Base-by-base conservation (phyloP, 371 early-diverging fungal genomes). In the Dinochytrium kinnereticum region DNA sequence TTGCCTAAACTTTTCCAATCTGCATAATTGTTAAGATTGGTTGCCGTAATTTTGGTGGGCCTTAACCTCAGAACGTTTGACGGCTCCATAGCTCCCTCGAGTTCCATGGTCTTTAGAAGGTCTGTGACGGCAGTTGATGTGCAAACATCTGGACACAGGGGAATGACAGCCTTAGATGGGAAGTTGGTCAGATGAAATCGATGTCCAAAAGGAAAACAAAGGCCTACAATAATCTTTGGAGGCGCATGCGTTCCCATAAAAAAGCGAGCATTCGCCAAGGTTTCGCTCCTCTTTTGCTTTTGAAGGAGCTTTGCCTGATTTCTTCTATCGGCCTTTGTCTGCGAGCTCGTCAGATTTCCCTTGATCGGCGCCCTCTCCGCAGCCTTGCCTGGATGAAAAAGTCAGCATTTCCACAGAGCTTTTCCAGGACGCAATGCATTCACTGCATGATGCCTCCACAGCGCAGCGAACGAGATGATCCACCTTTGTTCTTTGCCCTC, bases 211-310 rank as follows among this genome's bases (percentile, higher is more conserved):
- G n/a, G n/a, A 24, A 1, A 1, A 50, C 66, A 15, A 0, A 69
- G 34, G 82, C n/a, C n/a, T 77, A 86, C 87, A 7, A 96, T 91
- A 59, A 95, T 90, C 83, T 96, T 96, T 74, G 96, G 95, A 1
- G 92, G 90, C 26, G 93, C 94, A 76, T 89, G 79, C 64, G 91
- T 84, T 17, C 97, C 97, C 44, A 85, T 88, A 82, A 94, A 98
- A 26, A 96, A 81, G 44, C 96, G 89, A 51, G 90, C 90, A 59
- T 85, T 84, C 53, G 84, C 82, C 34, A 87, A 81, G 21, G 93
- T 68, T 40, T 92, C 92, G 50, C 87, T 89, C 26, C 95, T 88
- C 79, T 96, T 96, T 85, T 90, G 92, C 79, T 91, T 90, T 81
- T 95, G 95, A 33, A 87, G 77, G 30, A 93, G 74, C 78, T 90